These are phyloP conservation scores for Thelephora aurantiotincta DNA, from an alignment of 768 basidiomycete species.

Conservation along the genomic window DNA sequence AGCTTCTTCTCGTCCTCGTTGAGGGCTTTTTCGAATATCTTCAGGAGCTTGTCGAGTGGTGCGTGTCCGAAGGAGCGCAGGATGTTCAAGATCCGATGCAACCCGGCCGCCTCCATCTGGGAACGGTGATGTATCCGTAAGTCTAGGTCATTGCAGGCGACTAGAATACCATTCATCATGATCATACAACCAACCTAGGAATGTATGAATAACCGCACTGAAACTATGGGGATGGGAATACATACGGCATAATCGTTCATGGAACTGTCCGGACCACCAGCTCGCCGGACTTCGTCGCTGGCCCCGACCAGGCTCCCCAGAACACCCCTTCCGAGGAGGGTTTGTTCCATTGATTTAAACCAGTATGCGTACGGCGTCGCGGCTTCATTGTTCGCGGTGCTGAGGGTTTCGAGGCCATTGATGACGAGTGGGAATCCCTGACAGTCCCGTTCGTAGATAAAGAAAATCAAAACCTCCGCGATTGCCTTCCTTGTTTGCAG, in stretches of 20 bases:
- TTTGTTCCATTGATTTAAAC: conserved; percentile 71
- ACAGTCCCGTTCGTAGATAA: conserved; percentile 51
- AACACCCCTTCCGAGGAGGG: conserved; percentile 72
- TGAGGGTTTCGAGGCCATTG: conserved; percentile 60
- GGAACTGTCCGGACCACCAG: conserved; percentile 47
- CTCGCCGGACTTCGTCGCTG: conserved; percentile 73
- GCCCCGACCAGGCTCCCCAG: conserved; percentile 96
- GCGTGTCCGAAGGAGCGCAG: conserved; percentile 53
- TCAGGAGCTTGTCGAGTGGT: conserved; percentile 52
- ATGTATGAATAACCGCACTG: not conserved
- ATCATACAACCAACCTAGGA: conserved; percentile 56
- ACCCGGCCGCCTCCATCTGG: conserved; percentile 82
- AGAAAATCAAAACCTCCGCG: conserved; percentile 65
- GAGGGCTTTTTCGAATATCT: conserved; percentile 40
- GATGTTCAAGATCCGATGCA: conserved; percentile 57
- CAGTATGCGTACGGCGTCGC: conserved; percentile 67
- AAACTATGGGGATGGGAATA: conserved; percentile 2
- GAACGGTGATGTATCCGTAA: conserved; percentile 75
- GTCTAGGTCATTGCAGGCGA: conserved; percentile 61
- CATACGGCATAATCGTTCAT: conserved; percentile 81
- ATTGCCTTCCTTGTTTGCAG: conserved; percentile 66
- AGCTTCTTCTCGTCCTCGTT: conserved; percentile 66
- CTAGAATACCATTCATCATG: conserved; percentile 56
- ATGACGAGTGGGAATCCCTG: conserved; percentile 56
- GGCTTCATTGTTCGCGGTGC: conserved; percentile 43